phyloP scores from a whole-genome alignment of 331 rosid genomes.

The Quercus lobata region DNA sequence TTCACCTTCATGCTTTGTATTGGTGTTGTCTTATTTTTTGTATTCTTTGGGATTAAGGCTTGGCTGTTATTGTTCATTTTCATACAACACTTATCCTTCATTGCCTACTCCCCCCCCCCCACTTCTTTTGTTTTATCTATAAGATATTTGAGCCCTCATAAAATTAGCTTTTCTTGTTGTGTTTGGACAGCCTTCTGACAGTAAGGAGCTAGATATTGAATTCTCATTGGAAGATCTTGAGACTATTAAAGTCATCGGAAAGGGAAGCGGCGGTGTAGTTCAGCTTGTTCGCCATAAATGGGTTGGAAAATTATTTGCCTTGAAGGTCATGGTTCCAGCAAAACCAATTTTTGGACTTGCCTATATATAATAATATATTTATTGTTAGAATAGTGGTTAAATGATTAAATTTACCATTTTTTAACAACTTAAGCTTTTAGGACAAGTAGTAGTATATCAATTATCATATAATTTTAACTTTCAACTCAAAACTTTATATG shows the following conservation, averaged over 20 bases:
- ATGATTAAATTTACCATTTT: too few species aligned
- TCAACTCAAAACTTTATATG: background rate
- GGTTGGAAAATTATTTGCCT: slow-evolving; percentile 85
- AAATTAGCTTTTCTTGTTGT: slow-evolving; percentile 4
- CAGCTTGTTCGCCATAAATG: slow-evolving; percentile 98
- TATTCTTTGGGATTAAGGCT: background rate
- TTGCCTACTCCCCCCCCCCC: too few species aligned
- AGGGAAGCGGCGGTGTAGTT: slow-evolving; percentile 95
- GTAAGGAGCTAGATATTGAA: slow-evolving; percentile 66
- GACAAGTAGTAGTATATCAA: too few species aligned
- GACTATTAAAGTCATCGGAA: slow-evolving; percentile 88
- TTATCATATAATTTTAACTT: background rate
- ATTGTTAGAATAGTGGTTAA: too few species aligned
- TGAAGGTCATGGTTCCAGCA: slow-evolving; percentile 57
- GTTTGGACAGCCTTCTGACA: slow-evolving; percentile 59
- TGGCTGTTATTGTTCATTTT: background rate
- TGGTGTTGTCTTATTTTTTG: background rate
- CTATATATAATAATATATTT: background rate
- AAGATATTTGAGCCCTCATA: slow-evolving; percentile 12
- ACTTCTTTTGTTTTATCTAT: background rate
- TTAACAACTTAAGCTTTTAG: too few species aligned
- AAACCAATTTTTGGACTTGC: slow-evolving; percentile 12
- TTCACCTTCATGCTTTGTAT: background rate
- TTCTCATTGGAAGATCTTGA: slow-evolving; percentile 85
- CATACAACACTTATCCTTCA: background rate